A percentile compares a stretch with the other conserved stretches of the same genome.
Evolutionary conservation across 192 early-diverging fungal species (phyloP).

Genomic region (Cladochytrium replicatum): DNA sequence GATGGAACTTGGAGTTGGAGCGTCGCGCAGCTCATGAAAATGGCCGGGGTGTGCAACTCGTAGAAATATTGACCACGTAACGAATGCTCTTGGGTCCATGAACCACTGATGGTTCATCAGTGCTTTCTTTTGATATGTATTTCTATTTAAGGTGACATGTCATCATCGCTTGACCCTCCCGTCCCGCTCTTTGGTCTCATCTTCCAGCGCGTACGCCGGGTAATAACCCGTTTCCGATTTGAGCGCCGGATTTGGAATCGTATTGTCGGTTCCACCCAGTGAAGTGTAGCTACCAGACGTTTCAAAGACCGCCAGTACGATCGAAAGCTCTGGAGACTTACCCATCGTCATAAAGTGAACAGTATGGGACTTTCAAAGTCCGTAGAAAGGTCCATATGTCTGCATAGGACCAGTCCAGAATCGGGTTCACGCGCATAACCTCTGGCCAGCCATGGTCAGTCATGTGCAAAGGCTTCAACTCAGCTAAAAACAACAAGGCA

Average conservation of each 20-base stretch:
- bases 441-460: conserved; percentile 87
- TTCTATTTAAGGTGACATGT: too few species aligned
- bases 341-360: conserved; percentile 81
- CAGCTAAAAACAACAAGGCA: conserved; percentile 16
- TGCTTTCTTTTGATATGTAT: too few species aligned
- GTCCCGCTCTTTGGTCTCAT: conserved; percentile 52
- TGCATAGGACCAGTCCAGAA: conserved; percentile 81
- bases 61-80: too few species aligned
- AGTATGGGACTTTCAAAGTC: conserved; percentile 63
- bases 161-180: conserved; percentile 49
- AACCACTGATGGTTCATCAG: too few species aligned
- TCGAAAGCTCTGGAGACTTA: conserved; percentile 17
- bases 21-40: too few species aligned
- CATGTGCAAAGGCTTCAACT: conserved; percentile 29
- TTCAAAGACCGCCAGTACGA: too few species aligned
- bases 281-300: conserved; percentile 83
- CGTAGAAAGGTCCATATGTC: conserved; percentile 74
- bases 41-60: too few species aligned
- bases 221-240: conserved; percentile 37
- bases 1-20: too few species aligned
- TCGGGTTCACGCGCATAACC: conserved; percentile 84
- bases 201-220: conserved; percentile 53
- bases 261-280: conserved; percentile 74
- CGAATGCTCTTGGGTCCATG: too few species aligned
- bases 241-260: conserved; percentile 74